Percentiles rank a stretch among this genome's conserved stretches.
phyloP scores from a whole-genome alignment of 2,329 filamentous ascomycete genomes.

The Fusarium nodosum region DNA sequence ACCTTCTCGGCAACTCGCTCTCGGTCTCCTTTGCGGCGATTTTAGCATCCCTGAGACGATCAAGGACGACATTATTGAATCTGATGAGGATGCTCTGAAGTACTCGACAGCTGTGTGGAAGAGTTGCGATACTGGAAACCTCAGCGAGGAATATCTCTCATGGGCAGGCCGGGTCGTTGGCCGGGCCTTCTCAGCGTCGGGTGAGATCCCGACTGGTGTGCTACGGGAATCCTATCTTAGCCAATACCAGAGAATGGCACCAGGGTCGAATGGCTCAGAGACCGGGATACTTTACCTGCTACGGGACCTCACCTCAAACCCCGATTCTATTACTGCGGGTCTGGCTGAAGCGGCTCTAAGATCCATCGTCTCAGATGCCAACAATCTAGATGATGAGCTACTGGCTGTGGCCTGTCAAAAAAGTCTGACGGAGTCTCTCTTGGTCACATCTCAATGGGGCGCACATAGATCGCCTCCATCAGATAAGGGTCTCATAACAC shows the following conservation, averaged over 20 bases:
- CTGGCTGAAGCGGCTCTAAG: conserved; percentile 72
- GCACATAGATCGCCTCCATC: conserved; percentile 68
- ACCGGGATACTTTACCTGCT: conserved; percentile 73
- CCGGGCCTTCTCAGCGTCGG: conserved; percentile 83
- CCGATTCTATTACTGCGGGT: conserved; percentile 68
- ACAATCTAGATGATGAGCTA: conserved; percentile 61
- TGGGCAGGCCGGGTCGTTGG: conserved; percentile 92
- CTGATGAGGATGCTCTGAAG: conserved; percentile 72
- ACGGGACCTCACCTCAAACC: conserved; percentile 71
- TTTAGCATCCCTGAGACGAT: conserved; percentile 70
- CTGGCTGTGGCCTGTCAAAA: conserved; percentile 65
- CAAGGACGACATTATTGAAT: conserved; percentile 74
- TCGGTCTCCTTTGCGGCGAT: conserved; percentile 79
- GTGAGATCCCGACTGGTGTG: conserved; percentile 72
- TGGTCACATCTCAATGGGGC: conserved; percentile 69
- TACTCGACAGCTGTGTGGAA: conserved; percentile 80
- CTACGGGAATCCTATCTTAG: conserved; percentile 70
- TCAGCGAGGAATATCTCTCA: conserved; percentile 77
- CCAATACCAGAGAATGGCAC: conserved; percentile 63
- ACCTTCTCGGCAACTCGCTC: conserved; percentile 76
- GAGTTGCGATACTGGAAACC: conserved; percentile 74
- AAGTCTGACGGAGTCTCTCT: conserved; percentile 66
- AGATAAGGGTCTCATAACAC: conserved; percentile 54
- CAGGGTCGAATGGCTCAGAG: conserved; percentile 69
- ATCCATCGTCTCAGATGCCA: conserved; percentile 67